Conservation (phyloP, 257 asterid genomes). For the Solanum chiquidenum region DNA sequence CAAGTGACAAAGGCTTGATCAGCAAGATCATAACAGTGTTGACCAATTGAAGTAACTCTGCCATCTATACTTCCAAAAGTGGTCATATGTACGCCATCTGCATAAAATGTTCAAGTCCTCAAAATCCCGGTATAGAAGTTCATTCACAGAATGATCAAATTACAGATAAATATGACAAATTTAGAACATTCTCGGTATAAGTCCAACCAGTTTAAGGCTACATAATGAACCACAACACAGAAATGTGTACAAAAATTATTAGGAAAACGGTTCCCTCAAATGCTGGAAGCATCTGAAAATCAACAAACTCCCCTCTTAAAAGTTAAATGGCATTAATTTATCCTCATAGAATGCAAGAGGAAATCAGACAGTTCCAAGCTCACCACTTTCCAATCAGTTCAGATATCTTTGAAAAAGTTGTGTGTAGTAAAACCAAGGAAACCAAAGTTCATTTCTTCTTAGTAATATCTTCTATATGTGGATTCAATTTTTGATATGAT, state of each 20-base stretch:
- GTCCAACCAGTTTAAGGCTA: not conserved
- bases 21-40: slow-evolving; percentile 14
- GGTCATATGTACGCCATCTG: slow-evolving; percentile 7
- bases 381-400: not conserved
- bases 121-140: not conserved
- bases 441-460: not conserved
- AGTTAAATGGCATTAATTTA: not conserved
- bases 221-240: not conserved
- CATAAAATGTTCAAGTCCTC: not conserved
- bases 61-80: slow-evolving; percentile 12
- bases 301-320: not conserved
- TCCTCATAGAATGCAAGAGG: not conserved
- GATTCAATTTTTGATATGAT: not conserved
- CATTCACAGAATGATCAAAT: not conserved
- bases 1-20: slow-evolving; percentile 34
- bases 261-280: not conserved
- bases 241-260: not conserved
- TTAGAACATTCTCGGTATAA: not conserved
- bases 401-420: not conserved
- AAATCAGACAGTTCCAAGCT: not conserved
- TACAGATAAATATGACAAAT: not conserved
- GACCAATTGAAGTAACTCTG: slow-evolving; percentile 16
- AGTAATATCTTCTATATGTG: not conserved
- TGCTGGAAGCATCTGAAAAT: not conserved
- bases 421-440: not conserved